phyloP scores from a whole-genome alignment of 208 protist genomes.

The Acanthamoeba triangularis region DNA sequence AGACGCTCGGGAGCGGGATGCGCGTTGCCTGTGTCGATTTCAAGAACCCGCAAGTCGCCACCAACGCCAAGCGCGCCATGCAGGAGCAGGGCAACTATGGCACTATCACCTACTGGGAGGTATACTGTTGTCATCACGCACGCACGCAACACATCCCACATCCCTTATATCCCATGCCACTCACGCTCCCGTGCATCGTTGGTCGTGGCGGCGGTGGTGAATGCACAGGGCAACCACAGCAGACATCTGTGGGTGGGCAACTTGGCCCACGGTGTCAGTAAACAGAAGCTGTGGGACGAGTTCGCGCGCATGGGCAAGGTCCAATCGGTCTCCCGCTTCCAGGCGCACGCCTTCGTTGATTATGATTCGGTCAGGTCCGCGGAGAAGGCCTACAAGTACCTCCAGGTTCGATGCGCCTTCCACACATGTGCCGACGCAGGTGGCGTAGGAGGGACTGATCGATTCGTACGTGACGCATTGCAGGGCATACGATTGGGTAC shows the following conservation, averaged over 20 bases:
- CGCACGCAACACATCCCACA: not conserved
- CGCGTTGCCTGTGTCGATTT: conserved; percentile 20
- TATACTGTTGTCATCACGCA: not conserved
- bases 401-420: not conserved
- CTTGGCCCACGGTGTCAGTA: not conserved
- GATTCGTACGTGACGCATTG: not conserved
- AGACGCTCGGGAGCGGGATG: not conserved
- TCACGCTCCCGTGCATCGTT: not conserved
- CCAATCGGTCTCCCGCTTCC: not conserved
- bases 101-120: conserved; percentile 16
- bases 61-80: not conserved
- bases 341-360: not conserved
- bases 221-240: not conserved
- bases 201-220: not conserved
- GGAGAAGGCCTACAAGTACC: not conserved
- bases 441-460: not conserved
- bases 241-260: not conserved
- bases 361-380: not conserved
- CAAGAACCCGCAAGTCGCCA: not conserved
- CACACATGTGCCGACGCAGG: too few species aligned
- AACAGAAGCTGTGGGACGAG: not conserved
- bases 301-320: not conserved
- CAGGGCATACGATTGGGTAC: not conserved
- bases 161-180: not conserved
- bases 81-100: conserved; percentile 10